Conservation (phyloP, 768 basidiomycete species). For the Lanmaoa rubissima region DNA sequence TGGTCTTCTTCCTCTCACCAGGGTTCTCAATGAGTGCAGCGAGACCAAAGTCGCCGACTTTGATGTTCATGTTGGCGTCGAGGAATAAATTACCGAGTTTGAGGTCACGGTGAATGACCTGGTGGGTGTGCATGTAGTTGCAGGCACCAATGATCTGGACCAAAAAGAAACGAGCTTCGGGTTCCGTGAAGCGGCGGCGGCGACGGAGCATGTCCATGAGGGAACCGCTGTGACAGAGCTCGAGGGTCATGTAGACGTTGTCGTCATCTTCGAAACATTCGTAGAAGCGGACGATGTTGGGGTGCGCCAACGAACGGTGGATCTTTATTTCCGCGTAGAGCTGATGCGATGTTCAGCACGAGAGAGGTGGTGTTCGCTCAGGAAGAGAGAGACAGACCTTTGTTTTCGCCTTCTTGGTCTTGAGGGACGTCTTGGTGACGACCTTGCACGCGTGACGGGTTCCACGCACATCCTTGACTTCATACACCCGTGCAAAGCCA, state of each 20-base stretch:
- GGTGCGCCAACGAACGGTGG: constrained; percentile 85
- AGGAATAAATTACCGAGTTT: constrained; percentile 96
- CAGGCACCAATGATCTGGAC: constrained; percentile 95
- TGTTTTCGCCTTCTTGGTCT: constrained; percentile 95
- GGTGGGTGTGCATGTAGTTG: constrained; percentile 95
- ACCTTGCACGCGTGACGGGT: constrained; percentile 85
- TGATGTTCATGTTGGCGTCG: constrained; percentile 88
- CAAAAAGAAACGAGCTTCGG: constrained; percentile 90
- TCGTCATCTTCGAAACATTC: constrained; percentile 95
- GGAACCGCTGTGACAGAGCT: constrained; percentile 86
- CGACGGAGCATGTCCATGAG: constrained; percentile 90
- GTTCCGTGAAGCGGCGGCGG: constrained; percentile 84
- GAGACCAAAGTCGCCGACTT: constrained; percentile 96
- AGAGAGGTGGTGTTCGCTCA: not conserved
- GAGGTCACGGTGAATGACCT: constrained; percentile 96
- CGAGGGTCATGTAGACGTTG: constrained; percentile 97
- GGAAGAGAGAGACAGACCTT: constrained; percentile 54
- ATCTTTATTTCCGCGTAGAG: constrained; percentile 99
- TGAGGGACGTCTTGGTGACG: constrained; percentile 86
- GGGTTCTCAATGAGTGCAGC: constrained; percentile 96
- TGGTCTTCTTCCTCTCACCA: constrained; percentile 98
- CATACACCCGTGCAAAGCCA: constrained; percentile 95
- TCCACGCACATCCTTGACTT: constrained; percentile 74
- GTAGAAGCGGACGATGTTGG: constrained; percentile 88
- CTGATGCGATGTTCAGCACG: constrained; percentile 39